These are phyloP conservation scores for Oenanthe sinensis DNA, from an alignment of 129 eudicot genomes.

Conservation along the genomic window DNA sequence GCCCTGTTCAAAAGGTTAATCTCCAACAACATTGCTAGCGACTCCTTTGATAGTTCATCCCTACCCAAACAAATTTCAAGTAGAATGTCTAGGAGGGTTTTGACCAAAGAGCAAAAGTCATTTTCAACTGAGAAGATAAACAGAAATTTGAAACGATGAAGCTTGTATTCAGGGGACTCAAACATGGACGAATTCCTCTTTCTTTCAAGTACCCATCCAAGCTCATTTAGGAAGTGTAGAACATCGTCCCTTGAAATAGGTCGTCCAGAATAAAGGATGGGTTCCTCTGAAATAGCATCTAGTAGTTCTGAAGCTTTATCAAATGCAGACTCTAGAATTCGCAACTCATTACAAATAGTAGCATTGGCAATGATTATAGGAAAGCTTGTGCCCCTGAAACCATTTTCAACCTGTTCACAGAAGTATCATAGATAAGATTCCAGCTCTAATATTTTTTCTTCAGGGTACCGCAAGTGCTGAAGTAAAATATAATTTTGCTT, in stretches of 20 bases:
- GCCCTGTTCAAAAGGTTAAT: conserved; percentile 74
- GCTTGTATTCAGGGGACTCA: conserved; percentile 32
- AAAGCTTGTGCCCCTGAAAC: conserved; percentile 56
- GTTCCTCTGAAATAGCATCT: conserved; percentile 12
- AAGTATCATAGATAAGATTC: neutral
- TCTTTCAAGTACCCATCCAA: conserved; percentile 84
- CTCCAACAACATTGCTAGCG: conserved; percentile 46
- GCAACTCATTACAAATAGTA: conserved; percentile 58
- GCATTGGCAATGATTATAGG: conserved; percentile 78
- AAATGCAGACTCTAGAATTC: conserved; percentile 57
- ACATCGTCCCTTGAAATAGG: conserved; percentile 37
- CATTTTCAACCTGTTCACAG: conserved; percentile 65
- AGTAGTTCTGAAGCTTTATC: conserved; percentile 16
- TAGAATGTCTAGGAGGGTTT: conserved; percentile 56
- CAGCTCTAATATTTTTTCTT: neutral
- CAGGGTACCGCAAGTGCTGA: neutral
- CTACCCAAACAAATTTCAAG: conserved; percentile 34
- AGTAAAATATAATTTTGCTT: neutral
- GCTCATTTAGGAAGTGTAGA: conserved; percentile 73
- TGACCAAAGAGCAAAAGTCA: conserved; percentile 57
- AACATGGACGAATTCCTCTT: conserved; percentile 30
- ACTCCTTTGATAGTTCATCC: conserved; percentile 29
- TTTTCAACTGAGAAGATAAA: conserved; percentile 61
- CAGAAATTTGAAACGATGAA: conserved; percentile 58
- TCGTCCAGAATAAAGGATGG: conserved; percentile 6